Evolutionary conservation across 2,329 filamentous ascomycete species (phyloP), one percentile per base, ranked within the genome.

Genomic region (Fusarium compactum): DNA sequence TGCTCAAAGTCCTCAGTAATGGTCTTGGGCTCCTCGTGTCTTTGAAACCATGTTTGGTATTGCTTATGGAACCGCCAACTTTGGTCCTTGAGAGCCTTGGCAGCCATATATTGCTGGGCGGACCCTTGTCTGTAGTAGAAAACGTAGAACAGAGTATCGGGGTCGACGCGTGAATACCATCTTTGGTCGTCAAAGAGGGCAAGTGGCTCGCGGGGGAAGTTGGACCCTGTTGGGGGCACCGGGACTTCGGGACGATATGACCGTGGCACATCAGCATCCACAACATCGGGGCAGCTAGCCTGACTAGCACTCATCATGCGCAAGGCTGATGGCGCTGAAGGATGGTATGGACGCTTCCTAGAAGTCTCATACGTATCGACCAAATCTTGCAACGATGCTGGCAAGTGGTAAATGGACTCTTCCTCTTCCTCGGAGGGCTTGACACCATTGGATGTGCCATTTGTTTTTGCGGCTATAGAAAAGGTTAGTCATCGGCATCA

Each of bases 11-110:
- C 96, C 81, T 99, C 96, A 0, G 96, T 98, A 77, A 99, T 99
- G 75, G 91, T 95, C 85, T 99, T 99, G 20, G 96, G 96, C 84
- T 99, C 96, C 78, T 99, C 96, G 74, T 99, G 96, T 54, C 96
- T 89, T 81, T 99, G 96, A 78, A 99, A 99, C 96, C 96, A 99
- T 2, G 96, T 99, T 81, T 97, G 96, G 79, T 99, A 99, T 81
- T 98, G 96, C 85, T 99, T 99, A 83, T 99, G 96, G 80, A 99
- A 99, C 60, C 96, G 89, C 96, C 96, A 99, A 81, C 95, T 98
- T 81, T 99, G 96, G 72, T 95, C 93, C 83, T 99, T 99, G 55
- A 99, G 84, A n/a, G 96, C 94, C 82, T 97, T 97, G 16, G 96
- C 96, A 3, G 96, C 94, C 63, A 98, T 86, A 78, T 95, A 98